A percentile compares a stretch with the other conserved stretches of the same genome.
phyloP scores from a whole-genome alignment of 2,329 filamentous ascomycete species.

The Xylariomycetidae sp. region DNA sequence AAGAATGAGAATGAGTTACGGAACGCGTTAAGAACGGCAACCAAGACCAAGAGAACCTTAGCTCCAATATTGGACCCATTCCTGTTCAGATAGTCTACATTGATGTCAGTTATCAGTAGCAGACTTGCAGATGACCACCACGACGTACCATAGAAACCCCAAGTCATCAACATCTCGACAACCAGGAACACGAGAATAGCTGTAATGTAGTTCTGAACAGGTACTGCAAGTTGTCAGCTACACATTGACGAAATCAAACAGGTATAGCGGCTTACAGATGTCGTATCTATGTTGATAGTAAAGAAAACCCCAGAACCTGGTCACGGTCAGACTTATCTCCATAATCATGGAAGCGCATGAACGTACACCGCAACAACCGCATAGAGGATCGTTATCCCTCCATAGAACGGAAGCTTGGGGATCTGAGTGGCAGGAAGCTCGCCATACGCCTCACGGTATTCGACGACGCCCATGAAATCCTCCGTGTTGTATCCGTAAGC shows the following conservation, averaged over 20 bases:
- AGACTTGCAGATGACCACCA: too few species aligned
- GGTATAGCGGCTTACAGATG: conserved; percentile 56
- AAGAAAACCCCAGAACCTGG: conserved; percentile 83
- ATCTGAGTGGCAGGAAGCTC: conserved; percentile 95
- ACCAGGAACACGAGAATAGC: conserved; percentile 93
- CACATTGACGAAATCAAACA: background rate
- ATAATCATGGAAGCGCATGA: conserved; percentile 1
- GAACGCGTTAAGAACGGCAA: conserved; percentile 88
- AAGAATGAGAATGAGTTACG: conserved; percentile 99
- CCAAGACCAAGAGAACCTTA: conserved; percentile 82
- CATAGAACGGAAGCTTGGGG: conserved; percentile 95
- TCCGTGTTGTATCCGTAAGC: conserved; percentile 65
- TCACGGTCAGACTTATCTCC: conserved; percentile 15
- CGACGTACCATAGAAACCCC: conserved; percentile 85
- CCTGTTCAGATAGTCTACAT: conserved; percentile 80
- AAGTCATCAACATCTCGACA: conserved; percentile 95
- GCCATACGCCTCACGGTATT: conserved; percentile 94
- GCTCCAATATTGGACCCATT: conserved; percentile 79
- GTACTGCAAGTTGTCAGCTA: conserved; percentile 52
- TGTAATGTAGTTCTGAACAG: conserved; percentile 98
- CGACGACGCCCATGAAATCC: conserved; percentile 75
- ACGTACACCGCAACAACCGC: conserved; percentile 71
- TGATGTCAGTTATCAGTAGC: too few species aligned
- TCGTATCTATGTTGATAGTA: conserved; percentile 93
- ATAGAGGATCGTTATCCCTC: conserved; percentile 89